phyloP scores from a whole-genome alignment of 2,329 filamentous ascomycete species.

The Diplocarpon rosae region DNA sequence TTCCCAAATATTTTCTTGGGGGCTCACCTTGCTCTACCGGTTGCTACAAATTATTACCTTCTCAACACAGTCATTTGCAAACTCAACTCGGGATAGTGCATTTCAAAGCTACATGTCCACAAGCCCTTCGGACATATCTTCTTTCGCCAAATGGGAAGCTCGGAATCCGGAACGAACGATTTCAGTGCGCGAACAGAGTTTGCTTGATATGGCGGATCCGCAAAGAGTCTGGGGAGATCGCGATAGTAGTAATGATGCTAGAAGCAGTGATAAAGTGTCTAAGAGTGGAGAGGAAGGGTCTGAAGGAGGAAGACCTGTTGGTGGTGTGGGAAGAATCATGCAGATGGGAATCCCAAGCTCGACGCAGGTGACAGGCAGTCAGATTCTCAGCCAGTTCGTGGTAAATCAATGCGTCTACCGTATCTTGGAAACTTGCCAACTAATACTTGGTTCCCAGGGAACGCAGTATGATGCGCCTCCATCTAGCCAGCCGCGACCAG shows the following conservation, averaged over 20 bases:
- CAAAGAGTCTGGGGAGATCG: constrained; percentile 9
- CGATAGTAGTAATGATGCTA: constrained; percentile 18
- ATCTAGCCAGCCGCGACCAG: constrained; percentile 13
- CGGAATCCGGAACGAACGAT: constrained; percentile 4
- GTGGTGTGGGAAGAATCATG: background rate
- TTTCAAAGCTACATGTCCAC: constrained; percentile 1
- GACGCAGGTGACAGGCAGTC: constrained; percentile 6
- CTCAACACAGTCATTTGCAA: background rate
- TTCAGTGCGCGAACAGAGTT: constrained; percentile 5
- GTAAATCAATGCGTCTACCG: background rate
- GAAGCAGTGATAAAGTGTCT: constrained; percentile 9
- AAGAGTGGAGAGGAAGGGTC: background rate
- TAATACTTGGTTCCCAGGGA: constrained; percentile 1
- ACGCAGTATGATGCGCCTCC: constrained; percentile 8
- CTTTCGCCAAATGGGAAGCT: constrained; percentile 16
- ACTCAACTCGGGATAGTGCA: background rate
- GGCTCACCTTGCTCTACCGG: background rate
- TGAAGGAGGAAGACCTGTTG: background rate
- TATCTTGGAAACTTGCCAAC: background rate
- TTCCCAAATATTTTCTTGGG: background rate
- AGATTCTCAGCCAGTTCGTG: background rate
- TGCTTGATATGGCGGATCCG: constrained; percentile 7
- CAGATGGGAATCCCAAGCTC: constrained; percentile 9
- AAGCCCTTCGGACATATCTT: constrained; percentile 10
- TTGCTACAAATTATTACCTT: background rate